Evolutionary conservation across 1,284 basidiomycete species (phyloP), one percentile per base, ranked within the genome.

Genomic region (Microbotryum violaceum): DNA sequence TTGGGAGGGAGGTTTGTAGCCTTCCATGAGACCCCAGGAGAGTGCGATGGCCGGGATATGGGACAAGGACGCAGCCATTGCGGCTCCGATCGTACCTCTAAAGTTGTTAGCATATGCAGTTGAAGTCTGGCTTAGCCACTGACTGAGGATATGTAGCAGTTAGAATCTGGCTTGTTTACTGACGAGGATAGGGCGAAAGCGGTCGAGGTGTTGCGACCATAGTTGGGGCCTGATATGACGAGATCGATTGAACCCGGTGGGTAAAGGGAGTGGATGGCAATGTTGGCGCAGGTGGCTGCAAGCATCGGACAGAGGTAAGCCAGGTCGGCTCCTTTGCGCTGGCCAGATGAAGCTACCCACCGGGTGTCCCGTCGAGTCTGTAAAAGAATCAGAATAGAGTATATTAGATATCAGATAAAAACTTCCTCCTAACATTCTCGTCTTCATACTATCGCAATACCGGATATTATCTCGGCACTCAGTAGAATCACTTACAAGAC

Each of bases 241-340:
- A 96, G 81, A 74, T 96, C 91, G 46, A 96, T 88, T 72, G 89
- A 78, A 42, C 81, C 85, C 0, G 85, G 85, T 8, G 60, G 44
- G 74, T 86, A 94, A 20, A 96, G 72, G 72, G 94, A 94, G 74
- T 94, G 88, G 49, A 96, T 77, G 1, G 82, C 89, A 60, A 96
- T 84, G 71, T 93, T 94, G 2, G 89, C 81, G 74, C 92, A 96
- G 2, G 91, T 89, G 4, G 91, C 90, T 2, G 90, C 89, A 14
- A 90, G 91, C 88, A 91, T 69, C 0, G 37, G 12, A 42, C 16
- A 10, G 10, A 44, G 16, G 21, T 20, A 4, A 42, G 20, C 52
- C 31, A 31, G 37, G 25, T 10, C 4, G 18, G 4, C 16, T 12
- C 14, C 44, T 10, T 3, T 5, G 6, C 9, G 3, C 23, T 45